Base-by-base conservation (phyloP, 2,329 filamentous ascomycete species). In the Parastagonospora avenae region DNA sequence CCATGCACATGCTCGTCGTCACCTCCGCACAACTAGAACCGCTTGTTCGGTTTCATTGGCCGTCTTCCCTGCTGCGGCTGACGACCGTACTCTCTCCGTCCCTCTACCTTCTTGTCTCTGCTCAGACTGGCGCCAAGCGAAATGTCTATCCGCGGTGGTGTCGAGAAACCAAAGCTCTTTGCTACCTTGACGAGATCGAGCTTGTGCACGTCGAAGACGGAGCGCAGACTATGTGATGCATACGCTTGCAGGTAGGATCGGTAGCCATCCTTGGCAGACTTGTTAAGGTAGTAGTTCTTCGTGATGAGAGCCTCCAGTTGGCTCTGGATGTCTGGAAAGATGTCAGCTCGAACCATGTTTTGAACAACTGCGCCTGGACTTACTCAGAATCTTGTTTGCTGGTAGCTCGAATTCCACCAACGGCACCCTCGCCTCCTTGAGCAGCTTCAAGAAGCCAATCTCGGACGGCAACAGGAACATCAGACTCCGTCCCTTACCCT, bases 351-450 rank as follows among this genome's bases (percentile, higher is more conserved):
- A 37, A 12, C 7, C 28, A 15, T 4, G 42, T 14, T 2, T 10
- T 4, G n/a, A 7, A 7, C n/a, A 14, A 10, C 15, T 8, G 8
- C 12, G 10, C 3, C 27, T 15, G 2, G 41, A 60, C 48, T 58
- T 56, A 59, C 62, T 72, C 67, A 93, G 81, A 59, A 99, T 91
- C 82, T 96, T 96, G 78, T 90, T 92, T 49, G 86, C 81, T 1
- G 93, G 93, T 70, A 99, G 94, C 69, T 97, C 93, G 68, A 96
- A 97, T 76, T 99, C 94, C 27, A 96, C 91, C 6, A 99, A 87
- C 2, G 94, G 94, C 1, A 99, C 92, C 55, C 91, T 86, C 11
- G 92, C 92, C 46, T 92, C 89, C 76, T 96, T 95, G 56, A 99
- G 83, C 69, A 97, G 90, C 49, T 88, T 88, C 43, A 99, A 79